Percentiles rank a stretch among this genome's conserved stretches.
phyloP scores from a whole-genome alignment of 2,329 filamentous ascomycete genomes.

The Trichoderma atrobrunneum region DNA sequence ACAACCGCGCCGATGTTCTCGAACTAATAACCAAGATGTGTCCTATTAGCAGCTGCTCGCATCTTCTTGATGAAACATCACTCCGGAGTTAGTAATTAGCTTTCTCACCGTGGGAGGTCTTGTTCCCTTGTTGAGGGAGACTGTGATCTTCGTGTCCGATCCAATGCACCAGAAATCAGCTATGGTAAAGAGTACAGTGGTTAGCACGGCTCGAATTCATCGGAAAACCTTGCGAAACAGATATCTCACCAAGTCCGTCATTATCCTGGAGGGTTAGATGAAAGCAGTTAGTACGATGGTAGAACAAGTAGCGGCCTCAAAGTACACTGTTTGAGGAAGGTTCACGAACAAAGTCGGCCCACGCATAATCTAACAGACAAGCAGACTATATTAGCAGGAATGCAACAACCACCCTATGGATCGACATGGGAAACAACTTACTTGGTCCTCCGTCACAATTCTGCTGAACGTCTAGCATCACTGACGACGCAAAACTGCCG shows the following conservation, averaged over 20 bases:
- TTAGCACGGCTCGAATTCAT: neutral
- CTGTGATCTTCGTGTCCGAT: neutral
- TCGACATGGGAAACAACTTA: neutral
- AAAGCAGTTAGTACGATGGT: neutral
- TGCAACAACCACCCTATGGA: neutral
- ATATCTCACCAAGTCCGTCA: neutral
- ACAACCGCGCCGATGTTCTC: neutral
- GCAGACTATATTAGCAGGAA: too few relatives aligned
- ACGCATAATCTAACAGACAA: neutral
- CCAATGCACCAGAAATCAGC: neutral
- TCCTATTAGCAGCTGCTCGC: neutral
- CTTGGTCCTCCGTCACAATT: neutral
- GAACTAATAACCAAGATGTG: neutral
- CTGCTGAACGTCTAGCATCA: neutral
- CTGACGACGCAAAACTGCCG: neutral
- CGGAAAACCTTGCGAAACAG: too few relatives aligned
- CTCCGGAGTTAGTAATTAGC: neutral
- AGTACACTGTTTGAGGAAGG: neutral
- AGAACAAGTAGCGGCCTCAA: neutral
- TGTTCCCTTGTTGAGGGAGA: slow-evolving; percentile 2
- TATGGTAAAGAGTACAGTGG: neutral
- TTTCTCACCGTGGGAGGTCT: neutral
- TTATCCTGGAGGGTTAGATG: neutral
- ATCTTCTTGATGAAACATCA: neutral
- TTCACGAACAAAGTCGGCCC: neutral